These are phyloP conservation scores for Fusarium piperis DNA, from an alignment of 2,329 filamentous ascomycete species.

Conservation along the genomic window DNA sequence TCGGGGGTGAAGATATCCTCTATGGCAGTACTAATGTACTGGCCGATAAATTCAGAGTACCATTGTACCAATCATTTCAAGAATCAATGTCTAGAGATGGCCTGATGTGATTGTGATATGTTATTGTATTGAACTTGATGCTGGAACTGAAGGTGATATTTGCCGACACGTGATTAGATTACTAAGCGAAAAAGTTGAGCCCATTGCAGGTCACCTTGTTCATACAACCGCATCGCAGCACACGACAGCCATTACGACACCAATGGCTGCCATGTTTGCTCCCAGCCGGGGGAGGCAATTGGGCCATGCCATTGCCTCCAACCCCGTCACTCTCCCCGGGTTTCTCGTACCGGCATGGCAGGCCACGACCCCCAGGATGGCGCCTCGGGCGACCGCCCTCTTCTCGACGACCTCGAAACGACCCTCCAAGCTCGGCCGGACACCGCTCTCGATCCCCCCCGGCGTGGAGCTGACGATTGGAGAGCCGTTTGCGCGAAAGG, in stretches of 20 bases:
- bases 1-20: slow-evolving; percentile 54
- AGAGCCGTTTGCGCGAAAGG: slow-evolving; percentile 64
- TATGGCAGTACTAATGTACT: slow-evolving; percentile 48
- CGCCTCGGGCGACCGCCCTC: slow-evolving; percentile 49
- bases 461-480: slow-evolving; percentile 82
- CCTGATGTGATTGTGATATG: not conserved
- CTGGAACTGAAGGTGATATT: not conserved
- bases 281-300: slow-evolving; percentile 69
- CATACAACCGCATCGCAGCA: slow-evolving; percentile 19
- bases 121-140: not conserved
- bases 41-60: slow-evolving; percentile 45
- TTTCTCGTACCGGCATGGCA: slow-evolving; percentile 81
- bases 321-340: slow-evolving; percentile 67
- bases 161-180: slow-evolving; percentile 44
- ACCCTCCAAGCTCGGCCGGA: slow-evolving; percentile 85
- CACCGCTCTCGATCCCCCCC: slow-evolving; percentile 81
- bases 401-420: slow-evolving; percentile 78
- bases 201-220: slow-evolving; percentile 23
- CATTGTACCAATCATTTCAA: slow-evolving; percentile 36
- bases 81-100: slow-evolving; percentile 1
- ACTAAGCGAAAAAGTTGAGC: slow-evolving; percentile 50
- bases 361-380: slow-evolving; percentile 45
- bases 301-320: slow-evolving; percentile 58
- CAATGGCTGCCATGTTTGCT: slow-evolving; percentile 68
- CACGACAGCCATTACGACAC: slow-evolving; percentile 34